Evolutionary conservation across 257 asterid species (phyloP), one percentile per base, ranked within the genome.

Genomic region (Knoxia roxburghii): DNA sequence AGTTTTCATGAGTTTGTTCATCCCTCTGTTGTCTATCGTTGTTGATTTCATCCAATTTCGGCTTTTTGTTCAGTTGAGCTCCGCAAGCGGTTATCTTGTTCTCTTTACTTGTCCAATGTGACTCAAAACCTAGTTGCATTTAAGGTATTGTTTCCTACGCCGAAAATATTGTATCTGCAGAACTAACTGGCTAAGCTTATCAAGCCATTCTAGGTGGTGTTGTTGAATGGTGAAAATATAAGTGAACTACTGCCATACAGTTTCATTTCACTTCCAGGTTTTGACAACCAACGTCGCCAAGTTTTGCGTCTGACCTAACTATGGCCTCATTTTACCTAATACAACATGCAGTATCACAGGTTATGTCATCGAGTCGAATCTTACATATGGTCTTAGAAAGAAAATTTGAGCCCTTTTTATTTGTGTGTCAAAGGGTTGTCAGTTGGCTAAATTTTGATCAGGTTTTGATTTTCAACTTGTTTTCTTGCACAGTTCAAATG

Each of bases 41-140:
- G 18, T 1, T 13, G 13, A 35, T 23, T 56, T 17, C 30, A 20
- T 60, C 12, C 50, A 52, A 17, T 6, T 26, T 23, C 2, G 2
- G 13, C 65, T 63, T 30, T 24, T 9, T 52, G 41, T 9, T 27
- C 82, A 89, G 96, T 86, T 67, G 91, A 86, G 76, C 76, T 79
- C 70, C 81, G 57, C 85, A 86, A 82, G 76, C 86, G 83, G 84
- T 81, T 85, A 73, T 84, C 91, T 2, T 84, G 87, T 73, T 75
- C 86, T 41, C 69, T 89, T 70, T 79, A 80, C 73, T 79, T 86
- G 56, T 77, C 88, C 37, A 89, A 89, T 76, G 69, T 78, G 79
- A 83, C 86, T 29, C 72, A 86, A 29, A 69, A 81, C 72, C 73
- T 78, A 68, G 88, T 86, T 23, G 96, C 86, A 30, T 87, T 73